Conservation (phyloP, 2,329 filamentous ascomycete genomes). For the Herpomyces periplanetae region DNA sequence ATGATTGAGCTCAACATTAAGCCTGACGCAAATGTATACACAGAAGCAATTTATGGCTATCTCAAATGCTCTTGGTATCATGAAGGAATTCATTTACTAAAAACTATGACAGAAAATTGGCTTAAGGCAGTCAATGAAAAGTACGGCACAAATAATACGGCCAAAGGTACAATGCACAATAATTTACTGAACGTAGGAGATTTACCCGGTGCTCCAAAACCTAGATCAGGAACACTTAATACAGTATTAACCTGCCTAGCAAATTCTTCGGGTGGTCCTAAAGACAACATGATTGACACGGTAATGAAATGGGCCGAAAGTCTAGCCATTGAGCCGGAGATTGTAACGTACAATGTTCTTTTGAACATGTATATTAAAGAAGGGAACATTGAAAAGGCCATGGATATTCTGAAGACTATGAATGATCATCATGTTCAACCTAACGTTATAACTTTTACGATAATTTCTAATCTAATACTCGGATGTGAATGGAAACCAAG, state of each 20-base stretch:
- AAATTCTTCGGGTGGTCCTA: conserved; percentile 9
- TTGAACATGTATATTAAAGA: conserved; percentile 12
- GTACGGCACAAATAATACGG: conserved; percentile 2
- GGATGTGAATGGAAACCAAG: conserved; percentile 9
- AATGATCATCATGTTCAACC: conserved; percentile 13
- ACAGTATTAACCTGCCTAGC: conserved; percentile 23
- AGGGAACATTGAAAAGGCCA: conserved; percentile 12
- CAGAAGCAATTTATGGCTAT: conserved; percentile 22
- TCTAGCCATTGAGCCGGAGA: conserved; percentile 6
- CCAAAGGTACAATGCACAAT: conserved; percentile 2
- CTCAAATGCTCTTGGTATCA: conserved; percentile 15
- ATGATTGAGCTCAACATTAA: conserved; percentile 16
- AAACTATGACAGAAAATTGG: conserved; percentile 24
- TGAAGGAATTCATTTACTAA: conserved; percentile 19
- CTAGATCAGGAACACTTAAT: conserved; percentile 24
- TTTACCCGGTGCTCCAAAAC: conserved; percentile 13
- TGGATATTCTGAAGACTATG: conserved; percentile 18
- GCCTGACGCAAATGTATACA: conserved; percentile 27
- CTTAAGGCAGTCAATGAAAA: conserved; percentile 5
- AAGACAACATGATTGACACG: conserved; percentile 12
- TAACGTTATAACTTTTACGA: conserved; percentile 28
- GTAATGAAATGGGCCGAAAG: conserved; percentile 12
- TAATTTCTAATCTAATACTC: conserved; percentile 20
- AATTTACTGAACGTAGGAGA: conserved; percentile 4
- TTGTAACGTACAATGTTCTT: conserved; percentile 6